phyloP scores from a whole-genome alignment of 441 rosid species.

The Populus hybrid region DNA sequence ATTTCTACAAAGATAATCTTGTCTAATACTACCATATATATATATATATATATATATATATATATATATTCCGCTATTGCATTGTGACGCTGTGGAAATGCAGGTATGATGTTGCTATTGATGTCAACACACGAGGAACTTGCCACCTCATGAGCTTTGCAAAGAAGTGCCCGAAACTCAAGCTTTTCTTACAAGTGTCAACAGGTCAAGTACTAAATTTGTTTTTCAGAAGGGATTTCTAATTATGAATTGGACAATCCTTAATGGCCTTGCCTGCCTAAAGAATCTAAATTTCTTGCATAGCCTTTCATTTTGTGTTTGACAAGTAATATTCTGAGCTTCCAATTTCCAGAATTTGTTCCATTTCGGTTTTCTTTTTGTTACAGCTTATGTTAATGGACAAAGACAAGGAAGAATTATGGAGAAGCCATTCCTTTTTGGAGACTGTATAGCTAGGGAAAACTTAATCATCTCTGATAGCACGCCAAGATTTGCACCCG shows the following conservation, averaged over 20 bases:
- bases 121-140: slow-evolving; percentile 78
- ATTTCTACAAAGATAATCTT: background rate
- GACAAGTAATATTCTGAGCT: background rate
- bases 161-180: slow-evolving; percentile 68
- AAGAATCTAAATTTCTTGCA: background rate
- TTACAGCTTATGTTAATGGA: slow-evolving; percentile 87
- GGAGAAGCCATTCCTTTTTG: slow-evolving; percentile 75
- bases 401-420: slow-evolving; percentile 80
- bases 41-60: background rate
- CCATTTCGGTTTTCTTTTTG: background rate
- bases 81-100: slow-evolving; percentile 19
- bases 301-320: background rate
- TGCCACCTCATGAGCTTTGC: slow-evolving; percentile 73
- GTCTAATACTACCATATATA: background rate
- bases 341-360: background rate
- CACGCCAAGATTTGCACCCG: slow-evolving; percentile 3
- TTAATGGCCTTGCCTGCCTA: background rate
- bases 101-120: slow-evolving; percentile 85
- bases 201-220: slow-evolving; percentile 44
- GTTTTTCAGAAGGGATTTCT: background rate
- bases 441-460: slow-evolving; percentile 75
- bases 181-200: slow-evolving; percentile 84
- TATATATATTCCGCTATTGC: background rate
- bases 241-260: background rate
- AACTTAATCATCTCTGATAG: slow-evolving; percentile 33